A percentile compares a stretch with the other conserved stretches of the same genome.
Evolutionary conservation across 2,329 filamentous ascomycete genomes (phyloP).

Genomic region (Epichloe elymi): DNA sequence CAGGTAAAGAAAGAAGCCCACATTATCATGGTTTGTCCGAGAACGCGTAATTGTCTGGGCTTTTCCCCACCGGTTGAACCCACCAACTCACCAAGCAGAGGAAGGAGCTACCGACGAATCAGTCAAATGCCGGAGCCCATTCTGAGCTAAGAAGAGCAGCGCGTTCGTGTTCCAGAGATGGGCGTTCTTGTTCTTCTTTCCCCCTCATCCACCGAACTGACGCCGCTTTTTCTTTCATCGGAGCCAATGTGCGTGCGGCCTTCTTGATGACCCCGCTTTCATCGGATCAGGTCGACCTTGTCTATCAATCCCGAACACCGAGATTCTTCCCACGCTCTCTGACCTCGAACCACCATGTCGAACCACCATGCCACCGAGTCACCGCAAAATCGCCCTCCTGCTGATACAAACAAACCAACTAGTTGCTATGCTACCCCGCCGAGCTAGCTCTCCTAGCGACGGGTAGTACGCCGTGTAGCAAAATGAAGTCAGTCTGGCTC

Average conservation of each 20-base stretch:
- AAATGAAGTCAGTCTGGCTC: background rate
- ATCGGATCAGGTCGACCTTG: background rate
- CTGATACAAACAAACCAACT: background rate
- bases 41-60: background rate
- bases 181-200: background rate
- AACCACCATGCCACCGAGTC: background rate
- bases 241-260: background rate
- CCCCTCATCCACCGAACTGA: background rate
- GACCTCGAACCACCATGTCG: background rate
- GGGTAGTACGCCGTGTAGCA: background rate
- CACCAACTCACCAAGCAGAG: too few relatives aligned
- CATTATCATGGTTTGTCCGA: background rate
- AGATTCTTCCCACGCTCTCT: constrained; percentile 3
- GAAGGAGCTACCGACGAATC: too few relatives aligned
- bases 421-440: background rate
- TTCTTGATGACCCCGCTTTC: background rate
- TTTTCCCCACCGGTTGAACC: too few relatives aligned
- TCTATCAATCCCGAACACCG: constrained; percentile 9
- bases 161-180: too few relatives aligned
- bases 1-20: background rate
- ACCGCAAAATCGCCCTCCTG: background rate
- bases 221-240: background rate
- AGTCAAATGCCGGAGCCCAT: too few relatives aligned
- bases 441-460: background rate
- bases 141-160: too few relatives aligned